Evolutionary conservation across 1,139 yeast species (phyloP), one percentile per base, ranked within the genome.

Genomic region (Groenewaldozyma auringiensis): DNA sequence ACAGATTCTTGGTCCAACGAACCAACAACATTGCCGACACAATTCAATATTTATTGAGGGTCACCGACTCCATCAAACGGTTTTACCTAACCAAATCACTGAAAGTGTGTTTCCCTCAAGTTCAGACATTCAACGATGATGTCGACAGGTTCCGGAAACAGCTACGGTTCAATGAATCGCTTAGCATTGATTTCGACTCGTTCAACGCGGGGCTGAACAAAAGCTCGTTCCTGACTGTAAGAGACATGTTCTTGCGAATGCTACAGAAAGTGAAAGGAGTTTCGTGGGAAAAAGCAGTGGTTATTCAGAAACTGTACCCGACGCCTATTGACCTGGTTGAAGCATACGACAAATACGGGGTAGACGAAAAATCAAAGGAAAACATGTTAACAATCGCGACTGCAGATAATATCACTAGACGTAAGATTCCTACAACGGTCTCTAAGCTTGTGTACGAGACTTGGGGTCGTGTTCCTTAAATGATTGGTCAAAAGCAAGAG

Each of bases 181-280:
- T 84, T 46, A 83, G 78, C n/a, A 85, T 86, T 54, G 71, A 71
- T 41, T 83, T 75, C 56, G 69, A 74, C 31, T 71, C 81, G 14
- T 92, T 86, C 60, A 84, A 81, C 53, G 77, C 76, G 4, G 74
- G 83, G 42, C 66, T 92, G 65, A 78, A 82, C 2, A 94, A 94
- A 59, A 72, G 84, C 1, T 78, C 78, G 18, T 70, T 81, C 70
- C 70, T 76, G 59, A 83, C 95, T 0, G 78, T 88, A 0, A 79
- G 78, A 40, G 96, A 92, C 53, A 67, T 87, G 55, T 92, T 79
- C 55, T 68, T 88, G 2, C 70, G 77, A 40, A 80, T 87, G 82
- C 70, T 94, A 21, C 78, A 88, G 83, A 74, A 89, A 1, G 74
- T 83, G 1, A 74, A 77, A 49, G 98, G 98, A 0, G 71, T 92